Conservation (phyloP, 1,284 basidiomycete genomes). For the Papiliotrema nemorosa region DNA sequence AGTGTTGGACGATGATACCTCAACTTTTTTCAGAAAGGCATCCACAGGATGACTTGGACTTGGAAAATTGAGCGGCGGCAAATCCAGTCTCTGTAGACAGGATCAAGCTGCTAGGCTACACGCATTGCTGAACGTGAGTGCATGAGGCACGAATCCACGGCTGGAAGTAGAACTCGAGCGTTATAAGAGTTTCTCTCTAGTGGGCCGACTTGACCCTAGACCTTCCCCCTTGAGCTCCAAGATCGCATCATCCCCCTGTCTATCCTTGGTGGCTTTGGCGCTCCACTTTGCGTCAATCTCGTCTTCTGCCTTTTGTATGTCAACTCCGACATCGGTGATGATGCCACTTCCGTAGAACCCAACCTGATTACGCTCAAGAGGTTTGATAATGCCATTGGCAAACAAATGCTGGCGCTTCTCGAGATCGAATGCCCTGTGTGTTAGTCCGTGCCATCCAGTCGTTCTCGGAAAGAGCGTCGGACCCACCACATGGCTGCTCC, state of each 20-base stretch:
- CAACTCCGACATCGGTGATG: constrained; percentile 30
- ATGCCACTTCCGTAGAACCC: constrained; percentile 41
- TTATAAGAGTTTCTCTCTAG: constrained; percentile 14
- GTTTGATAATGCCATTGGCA: constrained; percentile 40
- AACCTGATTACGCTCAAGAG: constrained; percentile 35
- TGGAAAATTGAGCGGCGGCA: too few relatives aligned
- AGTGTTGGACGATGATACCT: too few relatives aligned
- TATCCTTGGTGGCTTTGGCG: constrained; percentile 6
- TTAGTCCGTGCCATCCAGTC: too few relatives aligned
- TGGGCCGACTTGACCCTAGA: constrained; percentile 7
- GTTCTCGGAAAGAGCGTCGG: too few relatives aligned
- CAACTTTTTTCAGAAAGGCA: too few relatives aligned
- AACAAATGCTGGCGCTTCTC: constrained; percentile 75
- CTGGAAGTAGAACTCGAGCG: neutral
- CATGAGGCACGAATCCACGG: neutral
- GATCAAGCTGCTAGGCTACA: too few relatives aligned
- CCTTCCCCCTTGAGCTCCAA: constrained; percentile 17
- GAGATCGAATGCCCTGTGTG: constrained; percentile 53
- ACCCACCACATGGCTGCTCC: constrained; percentile 81
- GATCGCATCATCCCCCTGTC: neutral
- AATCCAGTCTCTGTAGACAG: too few relatives aligned
- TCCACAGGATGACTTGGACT: too few relatives aligned
- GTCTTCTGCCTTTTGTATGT: constrained; percentile 35
- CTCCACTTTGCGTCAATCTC: constrained; percentile 29
- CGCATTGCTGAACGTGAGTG: too few relatives aligned